Evolutionary conservation across 352 stramenopile species (phyloP), one percentile per base, ranked within the genome.

Genomic region (Globisporangium viniferum): DNA sequence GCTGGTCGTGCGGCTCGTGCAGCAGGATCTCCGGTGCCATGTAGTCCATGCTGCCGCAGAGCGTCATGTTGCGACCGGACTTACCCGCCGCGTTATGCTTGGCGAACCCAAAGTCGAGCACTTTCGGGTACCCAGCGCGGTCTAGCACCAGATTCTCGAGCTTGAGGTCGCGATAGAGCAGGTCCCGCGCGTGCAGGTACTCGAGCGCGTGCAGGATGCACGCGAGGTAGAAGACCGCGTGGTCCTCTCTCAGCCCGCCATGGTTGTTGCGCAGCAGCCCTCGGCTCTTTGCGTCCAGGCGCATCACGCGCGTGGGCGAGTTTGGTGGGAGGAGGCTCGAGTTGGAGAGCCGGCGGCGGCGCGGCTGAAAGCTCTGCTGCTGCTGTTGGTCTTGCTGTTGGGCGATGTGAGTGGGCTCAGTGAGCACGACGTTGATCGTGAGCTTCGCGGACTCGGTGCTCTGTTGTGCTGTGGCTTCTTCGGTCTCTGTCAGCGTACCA

Each of bases 141-240:
- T 98, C 88, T 27, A 97, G 72, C 46, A 97, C 80, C 12, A 97
- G 67, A 69, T 97, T 97, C 71, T 97, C 91, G 9, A 92, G 81
- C 72, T 97, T 97, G n/a, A 97, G 73, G 69, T 97, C 91, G 9
- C 91, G 88, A 61, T 97, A 97, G 33, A 96, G 75, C 68, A 92
- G 74, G 24, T 74, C 79, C 39, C 88, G 68, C 5, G 70, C 75
- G 66, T 96, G 88, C 22, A 96, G 71, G 49, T 94, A 94, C 72
- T 88, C 76, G 36, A 94, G 71, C 15, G 81, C 92, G 49, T 80
- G 81, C 20, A 90, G 70, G 66, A 98, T 95, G 68, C 97, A 96
- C 3, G 84, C 85, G 7, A 95, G 75, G 66, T 98, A 99, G 72
- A 98, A 98, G 22, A 78, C 75, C 0, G 82, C 79, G 57, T 86